These are phyloP conservation scores for Chlorella vulgaris DNA, from an alignment of 139 green algal genomes.

Conservation along the genomic window DNA sequence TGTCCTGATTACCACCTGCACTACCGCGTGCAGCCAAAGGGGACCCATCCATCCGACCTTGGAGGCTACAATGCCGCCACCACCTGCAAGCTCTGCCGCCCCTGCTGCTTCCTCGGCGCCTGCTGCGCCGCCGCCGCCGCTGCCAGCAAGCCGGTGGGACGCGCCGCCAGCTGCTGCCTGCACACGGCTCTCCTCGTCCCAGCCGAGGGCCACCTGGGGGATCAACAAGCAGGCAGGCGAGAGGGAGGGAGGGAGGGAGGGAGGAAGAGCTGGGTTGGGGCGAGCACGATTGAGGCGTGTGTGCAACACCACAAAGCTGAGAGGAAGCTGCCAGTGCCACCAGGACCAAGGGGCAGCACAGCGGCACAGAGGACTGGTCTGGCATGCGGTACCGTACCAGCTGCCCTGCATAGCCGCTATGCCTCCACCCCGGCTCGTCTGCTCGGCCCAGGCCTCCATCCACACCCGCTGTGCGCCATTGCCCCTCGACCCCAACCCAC, in stretches of 20 bases:
- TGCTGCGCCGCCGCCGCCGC: not conserved
- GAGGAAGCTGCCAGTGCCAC: not conserved
- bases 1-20: conserved; percentile 16
- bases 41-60: conserved; percentile 10
- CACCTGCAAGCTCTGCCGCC: not conserved
- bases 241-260: not conserved
- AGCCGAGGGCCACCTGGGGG: conserved; percentile 25
- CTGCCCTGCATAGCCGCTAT: too few relatives aligned
- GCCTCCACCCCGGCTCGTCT: too few relatives aligned
- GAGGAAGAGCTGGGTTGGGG: not conserved
- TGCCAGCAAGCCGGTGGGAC: not conserved
- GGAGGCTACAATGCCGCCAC: not conserved
- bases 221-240: too few relatives aligned
- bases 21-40: conserved; percentile 22
- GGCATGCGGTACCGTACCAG: too few relatives aligned
- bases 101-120: not conserved
- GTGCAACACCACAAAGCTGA: too few relatives aligned
- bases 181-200: conserved; percentile 10
- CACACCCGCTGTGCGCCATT: too few relatives aligned
- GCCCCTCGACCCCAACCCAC: too few relatives aligned
- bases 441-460: too few relatives aligned
- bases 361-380: too few relatives aligned
- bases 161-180: not conserved
- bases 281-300: too few relatives aligned
- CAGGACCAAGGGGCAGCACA: too few relatives aligned